phyloP scores from a whole-genome alignment of 208 protist species.

The Novymonas esmeraldas region DNA sequence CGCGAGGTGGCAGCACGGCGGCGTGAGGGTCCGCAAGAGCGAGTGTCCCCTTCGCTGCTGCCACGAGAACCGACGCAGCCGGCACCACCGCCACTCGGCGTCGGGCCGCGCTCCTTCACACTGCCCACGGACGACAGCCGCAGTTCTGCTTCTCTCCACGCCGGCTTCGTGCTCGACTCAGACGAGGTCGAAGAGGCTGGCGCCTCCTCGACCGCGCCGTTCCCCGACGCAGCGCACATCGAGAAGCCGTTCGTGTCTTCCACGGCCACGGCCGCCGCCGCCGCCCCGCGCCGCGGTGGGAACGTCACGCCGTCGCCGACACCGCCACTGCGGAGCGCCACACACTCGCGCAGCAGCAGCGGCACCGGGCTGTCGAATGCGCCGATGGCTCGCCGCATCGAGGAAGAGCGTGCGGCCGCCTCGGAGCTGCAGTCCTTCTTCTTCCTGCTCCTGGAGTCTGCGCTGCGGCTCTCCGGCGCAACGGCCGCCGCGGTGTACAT shows the following conservation, averaged over 20 bases:
- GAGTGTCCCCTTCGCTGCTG: constrained; percentile 7
- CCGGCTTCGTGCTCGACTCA: too few species aligned
- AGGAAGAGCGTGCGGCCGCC: constrained; percentile 36
- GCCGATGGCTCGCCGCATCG: constrained; percentile 19
- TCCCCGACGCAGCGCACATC: too few species aligned
- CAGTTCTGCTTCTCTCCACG: too few species aligned
- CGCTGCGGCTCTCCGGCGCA: constrained; percentile 46
- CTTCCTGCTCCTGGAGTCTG: constrained; percentile 66
- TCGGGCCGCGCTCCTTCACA: too few species aligned
- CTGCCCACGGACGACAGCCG: too few species aligned
- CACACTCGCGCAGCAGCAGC: background rate
- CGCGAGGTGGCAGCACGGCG: constrained; percentile 11
- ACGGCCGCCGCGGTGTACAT: constrained; percentile 71
- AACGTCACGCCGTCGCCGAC: too few species aligned
- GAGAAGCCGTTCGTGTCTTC: too few species aligned
- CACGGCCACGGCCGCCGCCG: too few species aligned
- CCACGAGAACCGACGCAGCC: background rate
- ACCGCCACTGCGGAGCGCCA: background rate
- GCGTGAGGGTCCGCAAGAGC: constrained; percentile 8
- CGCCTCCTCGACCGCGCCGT: too few species aligned
- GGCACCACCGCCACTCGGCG: background rate
- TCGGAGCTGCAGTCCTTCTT: constrained; percentile 63
- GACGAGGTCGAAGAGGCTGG: too few species aligned
- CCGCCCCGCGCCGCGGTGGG: too few species aligned
- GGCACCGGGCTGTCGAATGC: constrained; percentile 8